phyloP scores from a whole-genome alignment of 495 filamentous ascomycete genomes.

The Podospora tetraspora region DNA sequence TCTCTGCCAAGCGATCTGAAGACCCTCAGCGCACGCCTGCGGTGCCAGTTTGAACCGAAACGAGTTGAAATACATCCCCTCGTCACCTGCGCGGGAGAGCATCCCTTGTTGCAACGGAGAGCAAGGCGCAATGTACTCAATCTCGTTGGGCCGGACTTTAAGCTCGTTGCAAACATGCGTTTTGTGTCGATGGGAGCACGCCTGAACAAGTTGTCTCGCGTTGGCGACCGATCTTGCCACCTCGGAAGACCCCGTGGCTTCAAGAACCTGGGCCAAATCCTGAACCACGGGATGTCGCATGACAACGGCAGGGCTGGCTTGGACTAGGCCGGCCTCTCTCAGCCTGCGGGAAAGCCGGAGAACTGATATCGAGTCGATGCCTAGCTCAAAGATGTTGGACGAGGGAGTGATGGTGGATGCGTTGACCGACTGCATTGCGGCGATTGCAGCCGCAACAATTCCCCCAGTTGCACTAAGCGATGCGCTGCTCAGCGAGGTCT shows the following conservation, averaged over 20 bases:
- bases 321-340: constrained; percentile 47
- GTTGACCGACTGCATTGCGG: constrained; percentile 41
- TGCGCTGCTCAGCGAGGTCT: neutral
- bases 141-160: constrained; percentile 36
- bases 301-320: constrained; percentile 57
- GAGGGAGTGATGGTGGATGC: constrained; percentile 41
- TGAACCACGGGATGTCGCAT: constrained; percentile 52
- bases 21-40: constrained; percentile 32
- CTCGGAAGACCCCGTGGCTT: neutral
- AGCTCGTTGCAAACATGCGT: constrained; percentile 42
- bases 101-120: constrained; percentile 78
- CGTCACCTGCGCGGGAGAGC: constrained; percentile 59
- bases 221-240: constrained; percentile 1
- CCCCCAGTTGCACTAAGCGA: constrained; percentile 38
- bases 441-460: constrained; percentile 49
- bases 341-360: constrained; percentile 55
- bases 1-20: constrained; percentile 49
- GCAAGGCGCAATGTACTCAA: constrained; percentile 69
- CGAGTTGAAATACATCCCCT: constrained; percentile 61
- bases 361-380: constrained; percentile 76
- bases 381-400: constrained; percentile 73
- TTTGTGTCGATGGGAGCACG: constrained; percentile 26
- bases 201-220: constrained; percentile 24
- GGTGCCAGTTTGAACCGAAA: constrained; percentile 54
- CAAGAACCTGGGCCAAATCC: constrained; percentile 22